Base-by-base conservation (phyloP, 306 rosid species). In the Dryas octopetala region DNA sequence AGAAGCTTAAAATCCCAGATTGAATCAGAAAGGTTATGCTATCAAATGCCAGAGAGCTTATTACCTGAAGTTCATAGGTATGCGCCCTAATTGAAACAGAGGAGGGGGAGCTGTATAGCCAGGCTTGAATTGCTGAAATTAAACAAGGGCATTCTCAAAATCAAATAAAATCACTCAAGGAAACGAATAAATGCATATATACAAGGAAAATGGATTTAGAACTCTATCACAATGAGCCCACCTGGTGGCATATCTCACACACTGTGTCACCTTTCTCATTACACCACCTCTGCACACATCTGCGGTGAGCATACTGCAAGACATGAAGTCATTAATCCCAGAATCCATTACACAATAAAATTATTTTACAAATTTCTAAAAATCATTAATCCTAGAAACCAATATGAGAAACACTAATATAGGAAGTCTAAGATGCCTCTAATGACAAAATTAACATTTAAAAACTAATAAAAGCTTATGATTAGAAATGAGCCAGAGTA, bases 231-330 rank as follows among this genome's bases (percentile, higher is more conserved):
- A 46, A 68, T n/a, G 28, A 79, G 78, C 74, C 66, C 81, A 90
- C 99, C 97, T 95, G 93, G 69, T 85, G 98, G 85, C 99, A 96
- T 84, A 96, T 96, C 88, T 96, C 99, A 78, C 99, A 96, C 19
- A 80, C 71, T 48, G 93, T 92, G 82, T 96, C 90, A 45, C 99
- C 97, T 82, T 96, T 96, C 87, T 92, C 99, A 75, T 96, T 86
- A 69, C 99, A 96, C 99, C 99, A 96, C 76, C 88, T 80, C 69
- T 96, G 99, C 75, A 96, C 80, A 67, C 99, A 96, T 80, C 85
- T 86, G 44, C 98, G 88, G 86, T 96, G 99, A 4, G 98, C 99
- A 6, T 90, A 96, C 99, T 96, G 90, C 89, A 85, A 81, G 38
- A 32, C 38, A 32, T 32, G 0, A 41, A 28, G 8, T 10, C 61